Base-by-base conservation (phyloP, 2,329 filamentous ascomycete species). In the Raffaelea arxii region DNA sequence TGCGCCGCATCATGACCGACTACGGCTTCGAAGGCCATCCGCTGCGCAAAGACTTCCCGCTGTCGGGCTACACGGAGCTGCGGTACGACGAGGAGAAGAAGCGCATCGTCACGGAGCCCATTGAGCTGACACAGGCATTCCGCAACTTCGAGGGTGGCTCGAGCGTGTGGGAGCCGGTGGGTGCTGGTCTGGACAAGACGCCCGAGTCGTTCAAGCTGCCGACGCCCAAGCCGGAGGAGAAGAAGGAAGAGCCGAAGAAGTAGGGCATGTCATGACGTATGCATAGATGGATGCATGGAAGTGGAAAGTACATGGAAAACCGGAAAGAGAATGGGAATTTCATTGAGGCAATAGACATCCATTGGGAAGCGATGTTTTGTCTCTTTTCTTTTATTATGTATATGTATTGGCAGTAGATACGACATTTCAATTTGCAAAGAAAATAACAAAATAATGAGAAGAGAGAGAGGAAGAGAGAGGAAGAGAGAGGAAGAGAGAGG, bases 1-100 rank as follows among this genome's bases (percentile, higher is more conserved):
- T 98, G 58, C 82, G 92, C 65, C 81, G 92, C 57, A 97, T 98
- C 71, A 94, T 98, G 91, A 98, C 92, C 55, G 92, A 98, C 66
- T 98, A 98, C 66, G 92, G 92, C 45, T 98, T 98, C 62, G 94
- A 98, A 65, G 92, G 92, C 45, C 92, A 98, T 70, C 92, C 92
- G 37, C 71, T 98, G 62, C 80, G 94, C 62, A 98, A 98, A 73
- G 92, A 98, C 64, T 98, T 98, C 72, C 92, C 92, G 21, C 71
- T 98, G 64, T 96, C 92, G 3, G 92, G 92, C 41, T 98, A 98
- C 73, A 98, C 92, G 27, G 94, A 98, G 72, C 84, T 98, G 56
- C 79, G 92, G 61, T 98, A 94, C 63, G 92, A 98, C 57, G 92
- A 98, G 71, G 94, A 98, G 77, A 98, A 58, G 86, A 98, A 98